These are phyloP conservation scores for Kandelia obovata DNA, from an alignment of 345 rosid genomes.

Conservation along the genomic window DNA sequence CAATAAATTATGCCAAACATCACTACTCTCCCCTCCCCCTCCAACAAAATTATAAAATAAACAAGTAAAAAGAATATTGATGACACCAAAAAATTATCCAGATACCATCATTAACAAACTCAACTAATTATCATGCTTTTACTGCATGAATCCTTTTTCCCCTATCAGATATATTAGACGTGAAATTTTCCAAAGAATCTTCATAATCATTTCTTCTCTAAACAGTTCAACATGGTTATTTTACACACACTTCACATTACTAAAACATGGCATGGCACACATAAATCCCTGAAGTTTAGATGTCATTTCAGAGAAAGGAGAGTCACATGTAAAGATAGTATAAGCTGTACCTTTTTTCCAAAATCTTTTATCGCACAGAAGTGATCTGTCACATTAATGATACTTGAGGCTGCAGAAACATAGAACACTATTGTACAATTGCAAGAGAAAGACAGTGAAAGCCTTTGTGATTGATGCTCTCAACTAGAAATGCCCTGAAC, in stretches of 20 bases:
- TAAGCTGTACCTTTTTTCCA: conserved; percentile 24
- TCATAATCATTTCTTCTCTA: neutral
- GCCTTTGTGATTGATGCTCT: conserved; percentile 8
- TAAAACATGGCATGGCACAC: no score
- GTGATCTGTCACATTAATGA: conserved; percentile 14
- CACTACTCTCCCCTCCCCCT: no score
- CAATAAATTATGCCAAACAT: no score
- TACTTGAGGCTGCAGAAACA: conserved; percentile 12
- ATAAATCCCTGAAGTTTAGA: neutral
- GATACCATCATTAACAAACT: neutral
- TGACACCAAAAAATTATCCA: neutral
- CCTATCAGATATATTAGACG: neutral
- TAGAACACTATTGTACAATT: conserved; percentile 11
- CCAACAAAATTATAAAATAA: no score
- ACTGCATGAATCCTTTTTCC: neutral
- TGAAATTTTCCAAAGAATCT: neutral
- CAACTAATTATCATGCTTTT: neutral
- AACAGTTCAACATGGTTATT: neutral
- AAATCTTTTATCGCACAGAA: conserved; percentile 16
- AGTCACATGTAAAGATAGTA: conserved; percentile 10
- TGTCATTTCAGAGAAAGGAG: neutral
- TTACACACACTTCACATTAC: no score
- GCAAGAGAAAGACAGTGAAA: conserved; percentile 1
- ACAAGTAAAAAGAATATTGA: neutral
- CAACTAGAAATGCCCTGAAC: conserved; percentile 15